These are phyloP conservation scores for Mercurialis annua DNA, from an alignment of 345 rosid genomes.

Conservation along the genomic window DNA sequence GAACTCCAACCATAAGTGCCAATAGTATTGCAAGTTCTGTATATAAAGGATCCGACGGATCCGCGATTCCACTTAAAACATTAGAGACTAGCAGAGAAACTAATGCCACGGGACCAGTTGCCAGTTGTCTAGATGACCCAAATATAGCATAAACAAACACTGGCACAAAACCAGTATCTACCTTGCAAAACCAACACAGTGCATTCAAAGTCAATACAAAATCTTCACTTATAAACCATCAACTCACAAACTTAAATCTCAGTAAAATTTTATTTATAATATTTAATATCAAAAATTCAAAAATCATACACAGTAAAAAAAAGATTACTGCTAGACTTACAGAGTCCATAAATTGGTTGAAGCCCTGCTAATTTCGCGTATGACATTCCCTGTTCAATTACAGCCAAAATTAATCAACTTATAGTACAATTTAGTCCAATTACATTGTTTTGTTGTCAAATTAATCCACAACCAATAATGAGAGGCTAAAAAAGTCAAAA, in stretches of 20 bases:
- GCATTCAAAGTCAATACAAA: slow-evolving; percentile 6
- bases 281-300: slow-evolving; percentile 2
- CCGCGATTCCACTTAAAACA: slow-evolving; percentile 63
- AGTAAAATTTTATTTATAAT: background rate
- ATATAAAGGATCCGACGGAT: slow-evolving; percentile 64
- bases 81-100: slow-evolving; percentile 97
- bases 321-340: slow-evolving; percentile 49
- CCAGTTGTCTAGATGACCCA: slow-evolving; percentile 98
- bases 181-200: slow-evolving; percentile 30
- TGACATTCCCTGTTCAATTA: slow-evolving; percentile 86
- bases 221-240: background rate
- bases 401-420: slow-evolving; percentile 19
- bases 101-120: slow-evolving; percentile 98
- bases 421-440: no score
- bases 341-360: slow-evolving; percentile 82
- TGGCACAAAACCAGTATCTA: slow-evolving; percentile 92
- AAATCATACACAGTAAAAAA: no score
- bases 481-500: background rate
- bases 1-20: slow-evolving; percentile 88
- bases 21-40: slow-evolving; percentile 89
- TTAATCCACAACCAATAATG: background rate
- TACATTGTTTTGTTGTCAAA: no score
- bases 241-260: background rate
- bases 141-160: slow-evolving; percentile 81
- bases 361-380: slow-evolving; percentile 98